A percentile compares a stretch with the other conserved stretches of the same genome.
Conservation (phyloP, 805 yeast species). For the Lachancea kluyveri region DNA sequence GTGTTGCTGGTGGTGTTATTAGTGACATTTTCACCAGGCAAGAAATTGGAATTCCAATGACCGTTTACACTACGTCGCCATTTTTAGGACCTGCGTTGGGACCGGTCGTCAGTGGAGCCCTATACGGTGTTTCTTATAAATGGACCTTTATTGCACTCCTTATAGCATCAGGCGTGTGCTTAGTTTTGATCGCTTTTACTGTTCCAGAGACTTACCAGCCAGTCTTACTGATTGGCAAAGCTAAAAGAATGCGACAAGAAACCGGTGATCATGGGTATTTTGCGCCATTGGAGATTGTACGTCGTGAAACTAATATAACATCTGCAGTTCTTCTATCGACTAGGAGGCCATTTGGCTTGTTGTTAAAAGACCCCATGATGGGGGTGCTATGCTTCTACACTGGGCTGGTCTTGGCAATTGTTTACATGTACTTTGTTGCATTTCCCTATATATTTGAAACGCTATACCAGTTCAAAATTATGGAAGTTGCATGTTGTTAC, state of each 20-base stretch:
- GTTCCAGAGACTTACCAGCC: slow-evolving; percentile 66
- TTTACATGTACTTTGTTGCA: slow-evolving; percentile 61
- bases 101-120: slow-evolving; percentile 55
- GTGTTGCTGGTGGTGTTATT: slow-evolving; percentile 72
- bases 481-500: slow-evolving; percentile 60
- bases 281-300: slow-evolving; percentile 34
- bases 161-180: slow-evolving; percentile 55
- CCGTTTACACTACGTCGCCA: slow-evolving; percentile 58
- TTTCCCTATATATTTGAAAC: slow-evolving; percentile 53
- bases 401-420: slow-evolving; percentile 51
- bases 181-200: slow-evolving; percentile 37
- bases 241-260: slow-evolving; percentile 42
- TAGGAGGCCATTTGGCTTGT: slow-evolving; percentile 45
- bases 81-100: slow-evolving; percentile 67
- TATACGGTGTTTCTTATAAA: slow-evolving; percentile 47
- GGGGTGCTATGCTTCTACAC: slow-evolving; percentile 47
- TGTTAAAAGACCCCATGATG: slow-evolving; percentile 51
- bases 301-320: slow-evolving; percentile 37
- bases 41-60: slow-evolving; percentile 63
- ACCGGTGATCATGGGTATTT: slow-evolving; percentile 47
- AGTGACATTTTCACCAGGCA: slow-evolving; percentile 61
- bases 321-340: slow-evolving; percentile 40
- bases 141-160: slow-evolving; percentile 66
- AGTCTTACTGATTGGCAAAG: slow-evolving; percentile 44
- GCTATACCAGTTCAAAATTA: slow-evolving; percentile 45